These are phyloP conservation scores for Suillus discolor DNA, from an alignment of 768 basidiomycete genomes.

Conservation along the genomic window DNA sequence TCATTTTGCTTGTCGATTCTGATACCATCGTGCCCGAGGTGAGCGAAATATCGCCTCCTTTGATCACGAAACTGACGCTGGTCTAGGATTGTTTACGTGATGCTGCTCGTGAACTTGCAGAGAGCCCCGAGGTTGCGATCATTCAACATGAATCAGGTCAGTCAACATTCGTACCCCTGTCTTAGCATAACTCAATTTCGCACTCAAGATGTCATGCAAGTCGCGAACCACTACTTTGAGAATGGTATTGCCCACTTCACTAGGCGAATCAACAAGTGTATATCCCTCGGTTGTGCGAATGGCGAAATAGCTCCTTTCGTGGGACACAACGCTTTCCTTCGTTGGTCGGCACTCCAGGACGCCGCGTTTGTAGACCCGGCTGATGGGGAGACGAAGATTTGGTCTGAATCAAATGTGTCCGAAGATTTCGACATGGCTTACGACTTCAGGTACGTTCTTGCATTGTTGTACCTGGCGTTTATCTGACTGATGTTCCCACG, in stretches of 20 bases:
- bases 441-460: conserved; percentile 45
- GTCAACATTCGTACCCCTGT: conserved; percentile 11
- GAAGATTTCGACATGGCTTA: conserved; percentile 86
- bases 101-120: conserved; percentile 76
- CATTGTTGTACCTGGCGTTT: conserved; percentile 40
- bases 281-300: conserved; percentile 72
- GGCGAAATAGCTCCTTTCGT: conserved; percentile 74
- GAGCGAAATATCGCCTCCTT: conserved; percentile 6
- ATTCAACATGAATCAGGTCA: conserved; percentile 82
- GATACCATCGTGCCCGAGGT: conserved; percentile 80
- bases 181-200: background rate
- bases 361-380: conserved; percentile 67
- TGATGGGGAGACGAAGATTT: conserved; percentile 71
- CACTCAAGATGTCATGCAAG: conserved; percentile 74
- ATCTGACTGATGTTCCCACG: conserved; percentile 1
- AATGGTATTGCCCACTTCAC: conserved; percentile 87
- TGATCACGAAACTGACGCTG: background rate
- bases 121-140: conserved; percentile 81
- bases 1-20: conserved; percentile 81
- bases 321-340: conserved; percentile 81
- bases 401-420: conserved; percentile 83
- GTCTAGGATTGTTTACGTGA: conserved; percentile 79
- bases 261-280: conserved; percentile 75
- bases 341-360: conserved; percentile 85
- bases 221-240: conserved; percentile 83